Conservation (phyloP, 1,284 basidiomycete species). For the Amylostereum chailletii region DNA sequence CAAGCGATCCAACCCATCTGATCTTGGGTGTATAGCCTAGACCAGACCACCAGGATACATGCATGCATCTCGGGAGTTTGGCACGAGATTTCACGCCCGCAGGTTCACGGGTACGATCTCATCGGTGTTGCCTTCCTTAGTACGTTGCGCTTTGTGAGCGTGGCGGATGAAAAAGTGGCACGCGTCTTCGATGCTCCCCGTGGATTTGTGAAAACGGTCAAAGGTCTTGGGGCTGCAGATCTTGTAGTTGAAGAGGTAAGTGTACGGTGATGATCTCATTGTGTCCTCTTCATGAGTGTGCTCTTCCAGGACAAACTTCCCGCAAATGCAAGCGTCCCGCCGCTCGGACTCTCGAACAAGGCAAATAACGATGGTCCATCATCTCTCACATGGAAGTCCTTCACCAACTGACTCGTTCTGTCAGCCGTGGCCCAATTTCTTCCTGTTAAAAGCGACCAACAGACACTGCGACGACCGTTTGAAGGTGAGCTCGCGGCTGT, state of each 20-base stretch:
- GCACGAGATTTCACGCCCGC: slow-evolving; percentile 86
- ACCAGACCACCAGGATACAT: slow-evolving; percentile 88
- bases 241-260: slow-evolving; percentile 39
- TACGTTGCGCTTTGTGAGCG: slow-evolving; percentile 72
- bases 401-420: slow-evolving; percentile 9
- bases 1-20: background rate
- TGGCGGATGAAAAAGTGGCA: slow-evolving; percentile 89
- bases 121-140: slow-evolving; percentile 74
- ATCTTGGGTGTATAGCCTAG: slow-evolving; percentile 39
- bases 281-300: background rate
- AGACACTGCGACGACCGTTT: slow-evolving; percentile 52
- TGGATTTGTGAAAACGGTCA: slow-evolving; percentile 61
- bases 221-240: slow-evolving; percentile 38
- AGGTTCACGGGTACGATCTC: slow-evolving; percentile 92
- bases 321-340: slow-evolving; percentile 65
- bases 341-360: slow-evolving; percentile 69
- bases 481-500: slow-evolving; percentile 76
- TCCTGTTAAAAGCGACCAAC: no score
- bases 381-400: slow-evolving; percentile 7
- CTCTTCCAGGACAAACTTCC: slow-evolving; percentile 30
- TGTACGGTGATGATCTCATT: background rate
- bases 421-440: background rate
- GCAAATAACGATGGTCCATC: slow-evolving; percentile 45
- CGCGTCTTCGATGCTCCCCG: slow-evolving; percentile 85
- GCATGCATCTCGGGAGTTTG: slow-evolving; percentile 48